Evolutionary conservation across 2,329 filamentous ascomycete species (phyloP).

Genomic region (Proliferodiscus dingleyae): DNA sequence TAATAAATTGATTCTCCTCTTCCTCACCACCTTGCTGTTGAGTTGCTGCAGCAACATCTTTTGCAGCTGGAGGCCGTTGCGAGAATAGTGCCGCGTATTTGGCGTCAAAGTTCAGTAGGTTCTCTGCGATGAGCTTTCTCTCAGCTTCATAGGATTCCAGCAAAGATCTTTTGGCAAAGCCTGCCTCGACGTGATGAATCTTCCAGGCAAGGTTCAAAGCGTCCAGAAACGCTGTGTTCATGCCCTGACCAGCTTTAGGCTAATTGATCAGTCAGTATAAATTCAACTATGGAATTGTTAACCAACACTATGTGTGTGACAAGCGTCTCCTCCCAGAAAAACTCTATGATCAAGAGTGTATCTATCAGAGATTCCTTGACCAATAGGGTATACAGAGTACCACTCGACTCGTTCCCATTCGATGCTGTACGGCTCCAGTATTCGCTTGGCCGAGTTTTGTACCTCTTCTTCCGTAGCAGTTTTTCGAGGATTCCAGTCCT

Average conservation of each 20-base stretch:
- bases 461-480: conserved; percentile 60
- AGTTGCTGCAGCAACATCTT: conserved; percentile 66
- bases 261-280: conserved; percentile 50
- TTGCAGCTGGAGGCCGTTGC: conserved; percentile 65
- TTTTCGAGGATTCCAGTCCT: conserved; percentile 57
- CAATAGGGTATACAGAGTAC: conserved; percentile 74
- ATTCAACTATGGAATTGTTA: conserved; percentile 29
- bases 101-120: conserved; percentile 79
- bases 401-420: conserved; percentile 65
- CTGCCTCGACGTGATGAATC: conserved; percentile 82
- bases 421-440: conserved; percentile 62
- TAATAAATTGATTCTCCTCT: conserved; percentile 75
- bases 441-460: conserved; percentile 59
- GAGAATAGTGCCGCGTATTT: conserved; percentile 90
- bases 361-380: conserved; percentile 65
- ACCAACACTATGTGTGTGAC: conserved; percentile 69
- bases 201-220: conserved; percentile 94
- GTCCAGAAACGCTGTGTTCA: conserved; percentile 76
- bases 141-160: conserved; percentile 84
- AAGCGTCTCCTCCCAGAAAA: conserved; percentile 73
- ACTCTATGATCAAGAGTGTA: conserved; percentile 65
- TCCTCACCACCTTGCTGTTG: conserved; percentile 31
- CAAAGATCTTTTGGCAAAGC: conserved; percentile 69
- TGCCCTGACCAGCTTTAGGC: conserved; percentile 74
- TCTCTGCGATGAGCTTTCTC: conserved; percentile 79